Percentiles rank a stretch among this genome's conserved stretches.
Conservation (phyloP, 371 early-diverging fungal genomes). For the Lichtheimia ornata region DNA sequence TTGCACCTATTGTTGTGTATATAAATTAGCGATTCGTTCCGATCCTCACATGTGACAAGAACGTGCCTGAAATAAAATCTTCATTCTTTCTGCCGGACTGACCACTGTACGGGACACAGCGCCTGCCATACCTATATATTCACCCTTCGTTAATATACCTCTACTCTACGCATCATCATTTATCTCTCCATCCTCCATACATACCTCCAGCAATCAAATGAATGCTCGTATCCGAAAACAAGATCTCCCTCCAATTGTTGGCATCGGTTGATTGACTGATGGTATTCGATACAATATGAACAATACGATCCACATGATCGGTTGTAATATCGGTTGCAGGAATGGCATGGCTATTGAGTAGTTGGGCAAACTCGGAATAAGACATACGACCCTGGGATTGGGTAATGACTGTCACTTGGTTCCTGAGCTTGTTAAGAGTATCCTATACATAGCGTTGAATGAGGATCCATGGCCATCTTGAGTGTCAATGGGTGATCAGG, state of each 20-base stretch:
- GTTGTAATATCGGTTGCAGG: conserved; percentile 30
- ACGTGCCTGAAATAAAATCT: conserved; percentile 87
- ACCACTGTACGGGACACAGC: conserved; percentile 91
- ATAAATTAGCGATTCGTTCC: conserved; percentile 13
- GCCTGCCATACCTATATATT: conserved; percentile 65
- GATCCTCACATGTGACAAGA: conserved; percentile 18
- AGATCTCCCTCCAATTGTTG: conserved; percentile 9
- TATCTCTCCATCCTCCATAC: background rate
- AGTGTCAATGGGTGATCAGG: background rate
- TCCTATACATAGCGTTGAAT: conserved; percentile 6
- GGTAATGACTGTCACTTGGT: conserved; percentile 15
- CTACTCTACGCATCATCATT: background rate
- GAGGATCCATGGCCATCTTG: background rate
- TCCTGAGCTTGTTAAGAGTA: conserved; percentile 17
- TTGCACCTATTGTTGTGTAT: conserved; percentile 59
- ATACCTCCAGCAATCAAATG: conserved; percentile 86
- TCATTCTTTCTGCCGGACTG: conserved; percentile 91
- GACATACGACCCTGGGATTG: conserved; percentile 17
- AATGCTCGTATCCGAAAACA: conserved; percentile 62
- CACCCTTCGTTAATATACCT: background rate
- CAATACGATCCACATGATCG: conserved; percentile 40
- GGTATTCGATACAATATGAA: conserved; percentile 28
- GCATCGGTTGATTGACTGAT: conserved; percentile 14
- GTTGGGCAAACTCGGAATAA: conserved; percentile 34
- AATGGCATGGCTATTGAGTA: conserved; percentile 33